Evolutionary conservation across 148 eudicot genomes (phyloP).

Genomic region (Camellia japonica): DNA sequence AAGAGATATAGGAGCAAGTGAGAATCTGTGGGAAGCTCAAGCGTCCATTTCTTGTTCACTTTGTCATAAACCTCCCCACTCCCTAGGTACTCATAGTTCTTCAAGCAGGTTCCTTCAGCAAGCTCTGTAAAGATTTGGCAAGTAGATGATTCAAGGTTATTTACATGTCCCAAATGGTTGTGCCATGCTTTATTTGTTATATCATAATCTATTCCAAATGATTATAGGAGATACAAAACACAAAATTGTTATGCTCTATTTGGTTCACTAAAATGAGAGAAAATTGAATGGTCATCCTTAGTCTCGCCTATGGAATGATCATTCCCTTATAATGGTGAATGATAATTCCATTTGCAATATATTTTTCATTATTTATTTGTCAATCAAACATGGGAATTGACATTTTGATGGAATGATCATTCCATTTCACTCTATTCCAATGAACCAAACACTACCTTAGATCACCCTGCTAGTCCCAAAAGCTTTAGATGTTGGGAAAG

Average conservation of each 20-base stretch:
- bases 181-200: neutral
- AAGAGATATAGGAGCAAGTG: conserved; percentile 84
- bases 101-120: conserved; percentile 94
- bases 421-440: too few species aligned
- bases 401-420: too few species aligned
- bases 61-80: conserved; percentile 65
- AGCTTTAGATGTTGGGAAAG: too few species aligned
- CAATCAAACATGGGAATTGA: too few species aligned
- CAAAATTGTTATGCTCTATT: neutral
- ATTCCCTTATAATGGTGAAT: too few species aligned
- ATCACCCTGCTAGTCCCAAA: too few species aligned
- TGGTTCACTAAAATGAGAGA: too few species aligned
- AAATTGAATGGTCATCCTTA: too few species aligned
- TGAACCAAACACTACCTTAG: too few species aligned
- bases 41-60: conserved; percentile 76
- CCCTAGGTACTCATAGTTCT: conserved; percentile 73
- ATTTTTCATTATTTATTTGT: too few species aligned
- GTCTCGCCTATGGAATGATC: too few species aligned
- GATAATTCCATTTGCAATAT: too few species aligned
- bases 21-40: conserved; percentile 89
- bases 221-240: neutral
- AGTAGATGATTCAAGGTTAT: neutral
- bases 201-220: neutral
- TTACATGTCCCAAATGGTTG: neutral
- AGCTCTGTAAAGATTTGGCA: conserved; percentile 46